Evolutionary conservation across 495 filamentous ascomycete genomes (phyloP).

Genomic region (Xylaria longipes): DNA sequence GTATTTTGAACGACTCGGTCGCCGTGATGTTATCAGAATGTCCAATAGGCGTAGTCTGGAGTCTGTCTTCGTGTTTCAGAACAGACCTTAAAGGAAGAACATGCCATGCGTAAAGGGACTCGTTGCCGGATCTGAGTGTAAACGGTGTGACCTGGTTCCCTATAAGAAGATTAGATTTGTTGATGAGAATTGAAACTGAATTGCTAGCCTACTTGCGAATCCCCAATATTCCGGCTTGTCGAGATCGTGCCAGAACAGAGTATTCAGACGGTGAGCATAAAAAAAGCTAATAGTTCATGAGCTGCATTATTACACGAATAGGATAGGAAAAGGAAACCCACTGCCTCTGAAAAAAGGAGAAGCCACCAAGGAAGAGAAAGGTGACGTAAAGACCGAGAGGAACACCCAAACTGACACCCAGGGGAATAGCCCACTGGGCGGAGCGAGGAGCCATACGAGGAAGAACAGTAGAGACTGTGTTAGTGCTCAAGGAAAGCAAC

Average conservation of each 20-base stretch:
- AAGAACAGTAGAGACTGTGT: not conserved
- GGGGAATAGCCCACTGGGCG: constrained; percentile 35
- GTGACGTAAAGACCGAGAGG: constrained; percentile 49
- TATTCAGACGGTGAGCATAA: constrained; percentile 78
- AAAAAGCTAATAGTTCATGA: constrained; percentile 61
- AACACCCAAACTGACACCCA: constrained; percentile 43
- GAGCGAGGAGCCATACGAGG: constrained; percentile 29
- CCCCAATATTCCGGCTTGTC: constrained; percentile 80
- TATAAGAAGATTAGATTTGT: constrained; percentile 26
- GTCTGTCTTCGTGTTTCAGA: constrained; percentile 57
- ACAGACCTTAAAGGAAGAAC: constrained; percentile 71
- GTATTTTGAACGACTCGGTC: constrained; percentile 62
- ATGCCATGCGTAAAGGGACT: constrained; percentile 73
- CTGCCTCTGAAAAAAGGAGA: constrained; percentile 65
- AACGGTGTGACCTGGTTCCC: constrained; percentile 75
- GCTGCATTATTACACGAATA: not conserved
- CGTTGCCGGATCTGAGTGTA: constrained; percentile 62
- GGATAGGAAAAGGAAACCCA: constrained; percentile 40
- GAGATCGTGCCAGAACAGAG: constrained; percentile 69
- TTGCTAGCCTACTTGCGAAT: constrained; percentile 69
- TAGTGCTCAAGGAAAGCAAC: not conserved
- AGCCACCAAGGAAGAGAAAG: constrained; percentile 54
- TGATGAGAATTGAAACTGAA: not conserved
- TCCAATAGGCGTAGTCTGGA: constrained; percentile 57
- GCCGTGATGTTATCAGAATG: constrained; percentile 61